A percentile compares a stretch with the other conserved stretches of the same genome.
These are phyloP conservation scores for Fusarium agapanthi DNA, from an alignment of 2,329 filamentous ascomycete genomes.

Conservation along the genomic window DNA sequence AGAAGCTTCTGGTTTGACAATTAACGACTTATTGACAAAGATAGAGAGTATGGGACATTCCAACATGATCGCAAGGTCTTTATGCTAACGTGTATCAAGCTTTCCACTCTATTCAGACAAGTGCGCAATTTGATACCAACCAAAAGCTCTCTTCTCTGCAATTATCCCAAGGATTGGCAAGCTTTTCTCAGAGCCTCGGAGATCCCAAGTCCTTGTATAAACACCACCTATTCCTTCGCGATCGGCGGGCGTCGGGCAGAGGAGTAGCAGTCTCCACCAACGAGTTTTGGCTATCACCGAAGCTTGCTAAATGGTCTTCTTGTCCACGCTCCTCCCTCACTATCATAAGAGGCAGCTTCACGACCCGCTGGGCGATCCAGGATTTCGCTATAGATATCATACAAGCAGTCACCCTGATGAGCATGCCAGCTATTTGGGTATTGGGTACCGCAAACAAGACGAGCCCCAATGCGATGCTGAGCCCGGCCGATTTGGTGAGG, in stretches of 20 bases:
- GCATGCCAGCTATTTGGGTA: background rate
- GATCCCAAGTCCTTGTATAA: background rate
- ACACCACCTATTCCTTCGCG: background rate
- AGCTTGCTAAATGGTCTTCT: background rate
- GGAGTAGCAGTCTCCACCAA: background rate
- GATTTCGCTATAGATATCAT: conserved; percentile 6
- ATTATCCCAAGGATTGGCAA: background rate
- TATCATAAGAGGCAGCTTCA: background rate
- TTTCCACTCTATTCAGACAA: background rate
- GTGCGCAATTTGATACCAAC: background rate
- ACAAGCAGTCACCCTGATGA: background rate
- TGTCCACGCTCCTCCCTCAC: background rate
- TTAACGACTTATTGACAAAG: background rate
- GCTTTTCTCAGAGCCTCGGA: background rate
- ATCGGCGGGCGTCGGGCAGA: background rate
- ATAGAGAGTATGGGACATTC: background rate
- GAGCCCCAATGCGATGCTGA: background rate
- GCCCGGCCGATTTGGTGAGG: background rate
- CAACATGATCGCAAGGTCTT: fast-evolving
- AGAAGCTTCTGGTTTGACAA: background rate
- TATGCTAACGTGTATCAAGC: background rate
- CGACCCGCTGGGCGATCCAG: background rate
- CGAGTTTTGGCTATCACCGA: conserved; percentile 13
- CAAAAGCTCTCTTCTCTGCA: conserved; percentile 1
- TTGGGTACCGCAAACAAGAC: background rate